Evolutionary conservation across 2,329 filamentous ascomycete species (phyloP), one percentile per base, ranked within the genome.

Genomic region (Monilinia laxa): DNA sequence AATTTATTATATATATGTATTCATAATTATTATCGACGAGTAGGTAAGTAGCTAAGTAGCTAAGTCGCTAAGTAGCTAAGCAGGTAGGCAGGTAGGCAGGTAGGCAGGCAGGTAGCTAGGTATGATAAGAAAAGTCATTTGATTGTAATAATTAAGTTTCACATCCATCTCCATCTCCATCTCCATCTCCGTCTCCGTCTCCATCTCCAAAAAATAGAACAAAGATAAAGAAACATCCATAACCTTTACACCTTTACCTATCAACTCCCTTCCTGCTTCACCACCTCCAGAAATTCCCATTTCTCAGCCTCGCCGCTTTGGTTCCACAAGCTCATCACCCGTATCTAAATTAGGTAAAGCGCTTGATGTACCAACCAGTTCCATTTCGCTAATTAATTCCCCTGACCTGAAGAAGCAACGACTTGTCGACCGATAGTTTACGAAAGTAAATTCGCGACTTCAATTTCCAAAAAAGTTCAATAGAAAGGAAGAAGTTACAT

Each of bases 341-440:
- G 40, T 42, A 42, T 52, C 56, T 60, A 7, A 62, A 65, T 57
- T 60, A 60, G 64, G 64, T 52, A 65, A 60, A 65, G 64, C 56
- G 42, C 52, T 28, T 31, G 45, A 64, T 64, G 9, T 40, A 54
- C 31, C 60, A 38, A 45, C 18, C 56, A 31, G 64, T 56, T 42
- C 55, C 25, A 70, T 69, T 57, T 70, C 71, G 70, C 70, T 69
- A 71, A 72, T 68, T 71, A 62, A 69, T 72, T 70, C 71, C 72
- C 71, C 70, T 71, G 70, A 72, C 64, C 69, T 65, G 55, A 65
- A 69, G 70, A 72, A 68, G 70, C 69, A 66, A 63, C 66, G 71
- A 70, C 71, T 71, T 73, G 70, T 71, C 71, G 72, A 72, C 67
- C 65, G 64, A 65, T 65, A 42, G 56, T 65, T 65, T 42, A 60